A percentile compares a stretch with the other conserved stretches of the same genome.
Evolutionary conservation across 441 rosid genomes (phyloP).

Genomic region (Metrosideros polymorpha): DNA sequence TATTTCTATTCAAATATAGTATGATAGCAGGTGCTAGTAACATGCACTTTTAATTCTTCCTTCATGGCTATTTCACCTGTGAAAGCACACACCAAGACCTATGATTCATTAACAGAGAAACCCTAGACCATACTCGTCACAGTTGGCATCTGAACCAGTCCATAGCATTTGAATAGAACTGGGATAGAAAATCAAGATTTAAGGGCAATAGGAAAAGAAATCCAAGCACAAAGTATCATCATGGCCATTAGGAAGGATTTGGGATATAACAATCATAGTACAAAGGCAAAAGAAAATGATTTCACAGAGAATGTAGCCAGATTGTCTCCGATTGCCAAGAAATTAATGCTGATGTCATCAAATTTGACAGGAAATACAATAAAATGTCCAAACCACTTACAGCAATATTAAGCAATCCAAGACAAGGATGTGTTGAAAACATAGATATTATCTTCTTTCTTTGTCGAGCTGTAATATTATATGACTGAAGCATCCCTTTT

Average conservation of each 20-base stretch:
- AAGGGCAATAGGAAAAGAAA: not conserved
- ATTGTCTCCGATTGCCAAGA: not conserved
- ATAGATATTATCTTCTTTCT: conserved; percentile 30
- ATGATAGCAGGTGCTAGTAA: not conserved
- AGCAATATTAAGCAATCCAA: conserved; percentile 84
- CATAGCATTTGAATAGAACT: not conserved
- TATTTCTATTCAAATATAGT: not conserved
- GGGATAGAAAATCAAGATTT: not conserved
- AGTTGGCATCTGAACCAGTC: not conserved
- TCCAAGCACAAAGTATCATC: not conserved
- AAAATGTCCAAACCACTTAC: conserved; percentile 43
- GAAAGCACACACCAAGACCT: not conserved
- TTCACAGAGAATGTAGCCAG: not conserved
- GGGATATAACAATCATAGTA: not conserved
- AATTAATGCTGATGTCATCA: not conserved
- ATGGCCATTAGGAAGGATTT: not conserved
- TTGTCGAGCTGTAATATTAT: conserved; percentile 19
- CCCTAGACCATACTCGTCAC: not conserved
- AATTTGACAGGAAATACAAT: not conserved
- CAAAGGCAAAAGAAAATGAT: not conserved
- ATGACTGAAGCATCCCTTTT: conserved; percentile 60
- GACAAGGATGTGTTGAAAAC: conserved; percentile 48
- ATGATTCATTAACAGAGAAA: not conserved
- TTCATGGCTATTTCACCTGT: not conserved
- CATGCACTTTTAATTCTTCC: not conserved